These are phyloP conservation scores for Mycena sp. DNA, from an alignment of 1,284 basidiomycete species.

Conservation along the genomic window DNA sequence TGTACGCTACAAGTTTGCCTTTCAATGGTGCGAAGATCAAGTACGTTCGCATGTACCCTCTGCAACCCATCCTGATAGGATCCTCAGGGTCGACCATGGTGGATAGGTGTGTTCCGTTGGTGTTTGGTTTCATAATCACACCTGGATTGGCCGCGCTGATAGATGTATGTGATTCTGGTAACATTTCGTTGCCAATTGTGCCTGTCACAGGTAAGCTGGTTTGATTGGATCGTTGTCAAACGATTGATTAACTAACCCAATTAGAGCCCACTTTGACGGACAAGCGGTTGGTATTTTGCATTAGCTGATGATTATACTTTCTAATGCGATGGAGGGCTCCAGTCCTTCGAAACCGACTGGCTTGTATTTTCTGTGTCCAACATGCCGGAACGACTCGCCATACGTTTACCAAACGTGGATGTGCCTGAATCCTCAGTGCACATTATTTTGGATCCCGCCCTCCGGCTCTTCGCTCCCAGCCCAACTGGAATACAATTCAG, in stretches of 20 bases:
- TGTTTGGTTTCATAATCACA: too few relatives aligned
- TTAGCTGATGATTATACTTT: too few relatives aligned
- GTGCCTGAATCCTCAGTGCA: slow-evolving; percentile 68
- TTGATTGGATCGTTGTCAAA: too few relatives aligned
- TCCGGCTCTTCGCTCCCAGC: slow-evolving; percentile 31
- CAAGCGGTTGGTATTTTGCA: neutral
- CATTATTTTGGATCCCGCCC: slow-evolving; percentile 59
- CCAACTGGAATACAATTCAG: slow-evolving; percentile 53
- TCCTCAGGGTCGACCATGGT: slow-evolving; percentile 60
- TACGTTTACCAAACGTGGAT: slow-evolving; percentile 53
- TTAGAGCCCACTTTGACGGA: neutral
- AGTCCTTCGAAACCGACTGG: neutral
- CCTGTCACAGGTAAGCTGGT: neutral
- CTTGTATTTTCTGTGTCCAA: neutral
- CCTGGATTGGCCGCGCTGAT: too few relatives aligned
- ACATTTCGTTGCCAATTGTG: neutral
- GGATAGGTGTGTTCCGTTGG: too few relatives aligned
- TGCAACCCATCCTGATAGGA: neutral
- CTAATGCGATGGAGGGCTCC: too few relatives aligned
- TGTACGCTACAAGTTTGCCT: slow-evolving; percentile 80
- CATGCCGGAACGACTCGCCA: slow-evolving; percentile 8
- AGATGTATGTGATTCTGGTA: too few relatives aligned
- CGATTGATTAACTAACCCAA: neutral
- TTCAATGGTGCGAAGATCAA: slow-evolving; percentile 81
- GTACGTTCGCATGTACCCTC: slow-evolving; percentile 43